Conservation (phyloP, 2,329 filamentous ascomycete species). For the Trichoderma breve region DNA sequence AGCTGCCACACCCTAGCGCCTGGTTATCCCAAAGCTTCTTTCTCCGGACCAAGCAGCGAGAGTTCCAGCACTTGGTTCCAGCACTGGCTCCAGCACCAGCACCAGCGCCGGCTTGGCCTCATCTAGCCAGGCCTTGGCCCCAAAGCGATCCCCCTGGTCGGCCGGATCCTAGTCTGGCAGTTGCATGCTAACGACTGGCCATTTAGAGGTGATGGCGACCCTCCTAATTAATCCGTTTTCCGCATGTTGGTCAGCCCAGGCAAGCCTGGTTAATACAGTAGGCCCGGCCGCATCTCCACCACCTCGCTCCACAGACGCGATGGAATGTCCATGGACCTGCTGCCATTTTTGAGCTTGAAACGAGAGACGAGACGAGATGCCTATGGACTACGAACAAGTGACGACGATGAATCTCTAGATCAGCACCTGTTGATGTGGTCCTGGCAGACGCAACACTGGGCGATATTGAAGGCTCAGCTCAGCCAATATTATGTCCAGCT, state of each 20-base stretch:
- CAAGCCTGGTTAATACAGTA: not conserved
- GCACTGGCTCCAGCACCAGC: not conserved
- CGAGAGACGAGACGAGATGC: not conserved
- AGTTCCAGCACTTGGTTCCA: not conserved
- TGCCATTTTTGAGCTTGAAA: not conserved
- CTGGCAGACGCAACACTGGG: not conserved
- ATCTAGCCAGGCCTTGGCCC: not conserved
- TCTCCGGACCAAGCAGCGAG: not conserved
- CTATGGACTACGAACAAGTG: not conserved
- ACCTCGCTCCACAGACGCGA: not conserved
- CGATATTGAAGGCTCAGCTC: not conserved
- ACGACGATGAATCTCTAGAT: not conserved
- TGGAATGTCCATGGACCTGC: not conserved
- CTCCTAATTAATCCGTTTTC: constrained; percentile 5
- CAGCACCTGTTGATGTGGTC: not conserved
- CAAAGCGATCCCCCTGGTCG: not conserved
- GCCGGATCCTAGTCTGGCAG: constrained; percentile 12
- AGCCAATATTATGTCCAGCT: not conserved
- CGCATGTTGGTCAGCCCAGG: constrained; percentile 7
- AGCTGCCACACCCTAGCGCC: not conserved
- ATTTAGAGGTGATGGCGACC: constrained; percentile 2
- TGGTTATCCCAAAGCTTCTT: not conserved
- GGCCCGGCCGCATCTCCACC: constrained; percentile 12
- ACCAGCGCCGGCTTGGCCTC: constrained; percentile 7
- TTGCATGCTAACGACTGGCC: constrained; percentile 7